Conservation (phyloP, 73 alveolate species). For the Paraurostyla sp. region DNA sequence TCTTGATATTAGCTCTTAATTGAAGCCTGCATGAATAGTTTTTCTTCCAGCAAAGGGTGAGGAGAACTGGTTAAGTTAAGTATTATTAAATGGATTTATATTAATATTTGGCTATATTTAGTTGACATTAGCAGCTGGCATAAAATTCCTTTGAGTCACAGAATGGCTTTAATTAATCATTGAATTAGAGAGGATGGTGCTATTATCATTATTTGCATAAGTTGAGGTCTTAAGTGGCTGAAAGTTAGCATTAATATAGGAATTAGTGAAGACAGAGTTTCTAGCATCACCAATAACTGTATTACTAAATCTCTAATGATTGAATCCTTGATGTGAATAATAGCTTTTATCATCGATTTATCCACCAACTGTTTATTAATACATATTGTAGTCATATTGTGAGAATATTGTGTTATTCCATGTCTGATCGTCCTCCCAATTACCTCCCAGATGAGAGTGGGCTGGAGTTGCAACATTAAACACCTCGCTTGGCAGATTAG, state of each 20-base stretch:
- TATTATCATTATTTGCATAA: background rate
- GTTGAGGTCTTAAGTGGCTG: background rate
- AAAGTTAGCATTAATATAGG: background rate
- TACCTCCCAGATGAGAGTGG: slow-evolving; percentile 27
- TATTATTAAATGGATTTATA: background rate
- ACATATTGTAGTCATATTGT: background rate
- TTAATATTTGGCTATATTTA: too few species aligned
- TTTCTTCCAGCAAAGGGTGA: background rate
- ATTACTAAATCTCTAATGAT: background rate
- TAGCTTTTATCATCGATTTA: slow-evolving; percentile 28
- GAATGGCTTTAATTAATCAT: too few species aligned
- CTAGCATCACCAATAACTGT: background rate
- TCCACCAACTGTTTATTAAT: background rate
- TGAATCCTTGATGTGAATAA: slow-evolving; percentile 24
- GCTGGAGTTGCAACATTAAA: slow-evolving; percentile 44
- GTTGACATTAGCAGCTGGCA: too few species aligned
- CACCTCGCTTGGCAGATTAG: slow-evolving; percentile 57
- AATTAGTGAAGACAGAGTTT: background rate
- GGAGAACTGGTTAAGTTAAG: background rate
- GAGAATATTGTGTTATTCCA: slow-evolving; percentile 54
- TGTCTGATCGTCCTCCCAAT: slow-evolving; percentile 9
- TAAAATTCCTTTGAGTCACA: too few species aligned
- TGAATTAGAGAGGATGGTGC: too few species aligned
- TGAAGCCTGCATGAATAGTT: slow-evolving; percentile 20
- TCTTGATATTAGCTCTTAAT: too few species aligned